Conservation (phyloP, 257 asterid species). For the Ajuga chamaepitys region DNA sequence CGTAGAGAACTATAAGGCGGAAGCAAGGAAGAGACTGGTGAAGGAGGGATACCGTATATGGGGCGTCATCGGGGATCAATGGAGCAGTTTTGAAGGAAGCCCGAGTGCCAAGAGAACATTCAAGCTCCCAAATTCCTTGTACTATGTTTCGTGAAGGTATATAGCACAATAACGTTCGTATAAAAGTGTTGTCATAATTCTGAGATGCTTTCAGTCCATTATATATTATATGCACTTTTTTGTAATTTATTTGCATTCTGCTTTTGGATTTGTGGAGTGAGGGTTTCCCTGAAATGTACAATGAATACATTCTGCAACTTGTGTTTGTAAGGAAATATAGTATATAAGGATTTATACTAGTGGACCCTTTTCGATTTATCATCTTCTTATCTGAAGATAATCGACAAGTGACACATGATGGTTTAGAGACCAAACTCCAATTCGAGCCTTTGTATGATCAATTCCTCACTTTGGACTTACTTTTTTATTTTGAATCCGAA, state of each 20-base stretch:
- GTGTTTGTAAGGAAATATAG: background rate
- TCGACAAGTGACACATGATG: too few species aligned
- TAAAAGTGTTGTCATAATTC: too few species aligned
- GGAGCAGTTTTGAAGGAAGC: slow-evolving; percentile 44
- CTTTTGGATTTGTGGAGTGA: background rate
- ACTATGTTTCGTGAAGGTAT: slow-evolving; percentile 45
- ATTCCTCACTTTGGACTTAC: too few species aligned
- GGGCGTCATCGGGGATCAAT: slow-evolving; percentile 45
- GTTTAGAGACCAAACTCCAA: too few species aligned
- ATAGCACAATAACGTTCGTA: too few species aligned
- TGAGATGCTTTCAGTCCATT: slow-evolving; percentile 11
- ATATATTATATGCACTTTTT: background rate
- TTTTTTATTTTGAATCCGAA: too few species aligned
- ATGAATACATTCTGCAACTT: slow-evolving; percentile 1
- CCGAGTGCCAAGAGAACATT: slow-evolving; percentile 38
- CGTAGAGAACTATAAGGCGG: slow-evolving; percentile 32
- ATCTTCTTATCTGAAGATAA: background rate
- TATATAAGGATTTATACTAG: background rate
- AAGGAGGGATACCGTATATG: slow-evolving; percentile 35
- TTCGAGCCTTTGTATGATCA: too few species aligned
- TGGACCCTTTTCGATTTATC: background rate
- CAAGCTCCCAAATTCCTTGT: slow-evolving; percentile 49
- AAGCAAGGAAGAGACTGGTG: slow-evolving; percentile 36
- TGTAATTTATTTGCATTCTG: background rate
- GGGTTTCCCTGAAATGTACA: background rate